Percentiles rank a stretch among this genome's conserved stretches.
Evolutionary conservation across 306 rosid genomes (phyloP).

Genomic region (Ammopiptanthus mongolicus): DNA sequence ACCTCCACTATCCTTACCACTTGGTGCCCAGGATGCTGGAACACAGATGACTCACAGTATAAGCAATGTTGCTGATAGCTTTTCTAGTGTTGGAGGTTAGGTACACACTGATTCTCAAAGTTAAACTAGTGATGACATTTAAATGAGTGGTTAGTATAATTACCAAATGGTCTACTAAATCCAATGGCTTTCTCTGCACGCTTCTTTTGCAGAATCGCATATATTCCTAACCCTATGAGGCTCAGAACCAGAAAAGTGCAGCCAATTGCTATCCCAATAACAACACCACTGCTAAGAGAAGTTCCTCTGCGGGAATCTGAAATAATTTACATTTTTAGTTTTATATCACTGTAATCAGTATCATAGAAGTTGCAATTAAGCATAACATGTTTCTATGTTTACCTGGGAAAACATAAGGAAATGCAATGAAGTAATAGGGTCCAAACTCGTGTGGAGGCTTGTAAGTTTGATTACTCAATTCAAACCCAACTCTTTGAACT

Average conservation of each 20-base stretch:
- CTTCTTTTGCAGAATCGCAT: constrained; percentile 81
- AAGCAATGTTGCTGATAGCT: neutral
- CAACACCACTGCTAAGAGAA: constrained; percentile 41
- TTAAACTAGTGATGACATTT: constrained; percentile 6
- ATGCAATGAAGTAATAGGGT: constrained; percentile 69
- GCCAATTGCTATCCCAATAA: constrained; percentile 56
- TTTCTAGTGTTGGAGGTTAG: neutral
- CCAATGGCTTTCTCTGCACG: constrained; percentile 92
- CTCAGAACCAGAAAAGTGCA: constrained; percentile 56
- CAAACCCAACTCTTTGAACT: constrained; percentile 75
- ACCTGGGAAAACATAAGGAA: constrained; percentile 75
- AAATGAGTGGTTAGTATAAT: constrained; percentile 1
- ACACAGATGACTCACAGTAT: constrained; percentile 12
- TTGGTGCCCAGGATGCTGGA: constrained; percentile 93
- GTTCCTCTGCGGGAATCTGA: constrained; percentile 38
- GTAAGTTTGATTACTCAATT: constrained; percentile 72
- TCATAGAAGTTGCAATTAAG: neutral
- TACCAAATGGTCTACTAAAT: constrained; percentile 85
- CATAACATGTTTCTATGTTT: constrained; percentile 13
- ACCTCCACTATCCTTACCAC: constrained; percentile 87
- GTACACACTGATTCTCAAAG: neutral
- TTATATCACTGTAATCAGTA: neutral
- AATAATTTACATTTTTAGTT: constrained; percentile 31
- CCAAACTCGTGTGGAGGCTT: constrained; percentile 79
- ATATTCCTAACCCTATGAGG: constrained; percentile 56